These are phyloP conservation scores for Diaporthe helianthi DNA, from an alignment of 2,329 filamentous ascomycete genomes.

Conservation along the genomic window DNA sequence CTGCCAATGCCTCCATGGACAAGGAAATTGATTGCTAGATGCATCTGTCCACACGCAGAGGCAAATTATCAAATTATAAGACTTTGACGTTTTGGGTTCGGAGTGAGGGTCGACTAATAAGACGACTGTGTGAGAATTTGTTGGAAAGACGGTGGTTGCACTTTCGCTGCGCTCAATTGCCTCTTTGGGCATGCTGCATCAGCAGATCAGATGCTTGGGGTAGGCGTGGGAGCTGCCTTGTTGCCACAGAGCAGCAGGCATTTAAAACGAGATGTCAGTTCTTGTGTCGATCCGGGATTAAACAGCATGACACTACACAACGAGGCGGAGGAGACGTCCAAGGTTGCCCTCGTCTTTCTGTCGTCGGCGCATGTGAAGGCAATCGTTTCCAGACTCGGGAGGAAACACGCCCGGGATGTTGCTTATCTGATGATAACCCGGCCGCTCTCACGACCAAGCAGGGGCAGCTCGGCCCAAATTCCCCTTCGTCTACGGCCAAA, in stretches of 20 bases:
- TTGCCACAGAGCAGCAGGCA: neutral
- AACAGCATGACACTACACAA: slow-evolving; percentile 8
- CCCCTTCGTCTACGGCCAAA: neutral
- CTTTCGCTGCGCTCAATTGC: neutral
- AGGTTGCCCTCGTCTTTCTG: neutral
- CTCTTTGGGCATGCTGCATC: slow-evolving; percentile 9
- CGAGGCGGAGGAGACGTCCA: neutral
- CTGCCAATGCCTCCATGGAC: too few species aligned
- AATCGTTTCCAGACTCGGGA: neutral
- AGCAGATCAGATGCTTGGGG: slow-evolving; percentile 1
- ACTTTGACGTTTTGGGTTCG: neutral
- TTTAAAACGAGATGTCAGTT: slow-evolving; percentile 3
- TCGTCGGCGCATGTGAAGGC: slow-evolving; percentile 8
- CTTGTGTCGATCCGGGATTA: neutral
- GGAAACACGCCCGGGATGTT: neutral
- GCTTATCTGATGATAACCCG: slow-evolving; percentile 24
- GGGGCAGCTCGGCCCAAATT: neutral
- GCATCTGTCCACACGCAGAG: too few species aligned
- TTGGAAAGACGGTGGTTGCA: neutral
- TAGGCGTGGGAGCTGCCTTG: neutral
- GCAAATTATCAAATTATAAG: too few species aligned
- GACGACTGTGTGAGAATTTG: too few species aligned
- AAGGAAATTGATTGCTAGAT: too few species aligned
- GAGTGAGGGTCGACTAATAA: neutral
- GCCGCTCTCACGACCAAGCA: neutral